Percentiles rank a stretch among this genome's conserved stretches.
phyloP scores from a whole-genome alignment of 371 early-diverging fungal genomes.

The Mucor indicus region DNA sequence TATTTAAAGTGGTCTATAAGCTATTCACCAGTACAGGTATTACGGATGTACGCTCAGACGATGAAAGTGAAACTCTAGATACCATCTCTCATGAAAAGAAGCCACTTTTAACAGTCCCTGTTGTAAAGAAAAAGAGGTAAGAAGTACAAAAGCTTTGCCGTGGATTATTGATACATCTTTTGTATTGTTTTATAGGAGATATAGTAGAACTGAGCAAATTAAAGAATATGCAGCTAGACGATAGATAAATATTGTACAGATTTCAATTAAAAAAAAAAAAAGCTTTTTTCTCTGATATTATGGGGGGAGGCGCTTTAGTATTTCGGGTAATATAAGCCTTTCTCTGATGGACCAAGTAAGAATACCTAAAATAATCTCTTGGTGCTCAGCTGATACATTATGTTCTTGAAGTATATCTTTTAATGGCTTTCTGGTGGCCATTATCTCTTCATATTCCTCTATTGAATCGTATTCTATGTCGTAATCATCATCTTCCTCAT shows the following conservation, averaged over 20 bases:
- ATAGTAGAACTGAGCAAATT: not conserved
- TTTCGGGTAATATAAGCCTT: slow-evolving; percentile 20
- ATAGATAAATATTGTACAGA: not conserved
- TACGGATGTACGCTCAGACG: slow-evolving; percentile 63
- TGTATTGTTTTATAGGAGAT: not conserved
- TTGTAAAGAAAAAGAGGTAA: not conserved
- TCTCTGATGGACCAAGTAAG: slow-evolving; percentile 37
- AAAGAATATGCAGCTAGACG: not conserved
- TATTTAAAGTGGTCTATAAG: slow-evolving; percentile 58
- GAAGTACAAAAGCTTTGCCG: too few species aligned
- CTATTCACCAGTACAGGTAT: slow-evolving; percentile 54
- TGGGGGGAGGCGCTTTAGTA: too few species aligned
- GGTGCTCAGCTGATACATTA: slow-evolving; percentile 18
- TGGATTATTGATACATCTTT: not conserved
- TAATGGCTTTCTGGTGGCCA: slow-evolving; percentile 21
- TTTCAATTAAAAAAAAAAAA: not conserved
- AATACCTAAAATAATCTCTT: slow-evolving; percentile 10
- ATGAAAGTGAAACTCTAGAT: slow-evolving; percentile 44
- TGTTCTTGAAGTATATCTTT: slow-evolving; percentile 32
- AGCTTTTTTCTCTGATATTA: not conserved
- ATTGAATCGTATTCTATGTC: slow-evolving; percentile 4
- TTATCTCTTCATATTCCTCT: slow-evolving; percentile 27
- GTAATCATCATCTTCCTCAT: not conserved
- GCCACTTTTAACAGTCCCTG: not conserved
- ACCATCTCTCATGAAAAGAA: not conserved